A percentile compares a stretch with the other conserved stretches of the same genome.
These are phyloP conservation scores for Nothophytophthora sp. DNA, from an alignment of 352 stramenopile species.

Conservation along the genomic window DNA sequence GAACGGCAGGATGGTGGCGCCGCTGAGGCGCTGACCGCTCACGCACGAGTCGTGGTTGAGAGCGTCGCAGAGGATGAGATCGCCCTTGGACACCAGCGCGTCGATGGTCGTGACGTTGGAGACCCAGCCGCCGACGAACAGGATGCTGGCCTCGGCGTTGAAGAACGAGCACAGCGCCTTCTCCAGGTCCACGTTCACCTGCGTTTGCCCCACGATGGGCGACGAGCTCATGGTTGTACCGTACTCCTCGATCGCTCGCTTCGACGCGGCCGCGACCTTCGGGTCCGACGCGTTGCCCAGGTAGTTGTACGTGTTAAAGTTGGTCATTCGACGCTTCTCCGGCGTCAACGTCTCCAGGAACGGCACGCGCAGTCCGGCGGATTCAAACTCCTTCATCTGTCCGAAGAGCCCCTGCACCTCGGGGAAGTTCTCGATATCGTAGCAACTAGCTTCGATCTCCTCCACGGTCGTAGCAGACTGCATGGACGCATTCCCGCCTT, in stretches of 20 bases:
- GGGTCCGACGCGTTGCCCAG: conserved; percentile 69
- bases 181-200: conserved; percentile 73
- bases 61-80: conserved; percentile 78
- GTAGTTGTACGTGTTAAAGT: conserved; percentile 91
- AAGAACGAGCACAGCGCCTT: conserved; percentile 67
- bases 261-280: conserved; percentile 50
- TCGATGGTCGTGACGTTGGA: conserved; percentile 82
- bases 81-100: conserved; percentile 64
- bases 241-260: conserved; percentile 67
- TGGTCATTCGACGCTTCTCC: conserved; percentile 72
- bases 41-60: conserved; percentile 86
- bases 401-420: conserved; percentile 62
- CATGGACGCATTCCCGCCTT: conserved; percentile 5
- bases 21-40: conserved; percentile 69
- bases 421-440: conserved; percentile 62
- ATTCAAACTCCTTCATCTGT: conserved; percentile 78
- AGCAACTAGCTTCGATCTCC: conserved; percentile 69
- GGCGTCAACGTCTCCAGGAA: conserved; percentile 73
- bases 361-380: conserved; percentile 64
- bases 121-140: conserved; percentile 79
- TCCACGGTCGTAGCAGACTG: conserved; percentile 48
- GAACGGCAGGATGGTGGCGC: conserved; percentile 78
- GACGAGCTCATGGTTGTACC: conserved; percentile 83
- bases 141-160: conserved; percentile 46
- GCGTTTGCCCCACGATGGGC: conserved; percentile 76